These are phyloP conservation scores for Dictyostelium purpureum DNA, from an alignment of 78 protist species.

Conservation along the genomic window DNA sequence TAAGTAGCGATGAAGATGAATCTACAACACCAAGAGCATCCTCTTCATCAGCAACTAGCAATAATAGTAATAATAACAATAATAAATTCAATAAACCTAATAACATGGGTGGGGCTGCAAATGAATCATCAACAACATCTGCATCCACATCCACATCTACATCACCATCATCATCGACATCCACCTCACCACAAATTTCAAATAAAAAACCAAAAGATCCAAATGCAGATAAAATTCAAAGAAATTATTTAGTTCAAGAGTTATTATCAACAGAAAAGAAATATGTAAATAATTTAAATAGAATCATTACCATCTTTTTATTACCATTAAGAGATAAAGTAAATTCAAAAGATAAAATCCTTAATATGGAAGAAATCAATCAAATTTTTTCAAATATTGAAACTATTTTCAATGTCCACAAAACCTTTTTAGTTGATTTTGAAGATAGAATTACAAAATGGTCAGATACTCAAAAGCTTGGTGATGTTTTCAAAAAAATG, in stretches of 20 bases:
- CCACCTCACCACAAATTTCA: neutral
- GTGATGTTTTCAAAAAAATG: slow-evolving; percentile 55
- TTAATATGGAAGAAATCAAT: slow-evolving; percentile 57
- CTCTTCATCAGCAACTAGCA: neutral
- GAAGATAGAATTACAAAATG: slow-evolving; percentile 33
- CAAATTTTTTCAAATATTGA: slow-evolving; percentile 56
- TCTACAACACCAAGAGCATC: slow-evolving; percentile 5
- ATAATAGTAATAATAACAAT: too few relatives aligned
- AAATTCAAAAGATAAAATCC: slow-evolving; percentile 37
- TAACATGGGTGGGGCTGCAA: too few relatives aligned
- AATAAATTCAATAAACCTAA: neutral
- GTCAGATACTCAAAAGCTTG: slow-evolving; percentile 49
- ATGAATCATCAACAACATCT: neutral
- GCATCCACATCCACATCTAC: neutral
- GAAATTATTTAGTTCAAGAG: slow-evolving; percentile 69
- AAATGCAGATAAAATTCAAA: slow-evolving; percentile 26
- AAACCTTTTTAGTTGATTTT: slow-evolving; percentile 51
- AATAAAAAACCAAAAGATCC: neutral
- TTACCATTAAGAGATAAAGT: slow-evolving; percentile 44
- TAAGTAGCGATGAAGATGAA: slow-evolving; percentile 33
- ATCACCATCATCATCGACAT: neutral
- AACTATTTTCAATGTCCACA: slow-evolving; percentile 42
- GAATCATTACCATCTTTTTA: slow-evolving; percentile 68
- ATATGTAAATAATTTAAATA: slow-evolving; percentile 61
- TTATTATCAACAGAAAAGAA: slow-evolving; percentile 62